A percentile compares a stretch with the other conserved stretches of the same genome.
Evolutionary conservation across 2,329 filamentous ascomycete genomes (phyloP).

Genomic region (Biscogniauxia marginata): DNA sequence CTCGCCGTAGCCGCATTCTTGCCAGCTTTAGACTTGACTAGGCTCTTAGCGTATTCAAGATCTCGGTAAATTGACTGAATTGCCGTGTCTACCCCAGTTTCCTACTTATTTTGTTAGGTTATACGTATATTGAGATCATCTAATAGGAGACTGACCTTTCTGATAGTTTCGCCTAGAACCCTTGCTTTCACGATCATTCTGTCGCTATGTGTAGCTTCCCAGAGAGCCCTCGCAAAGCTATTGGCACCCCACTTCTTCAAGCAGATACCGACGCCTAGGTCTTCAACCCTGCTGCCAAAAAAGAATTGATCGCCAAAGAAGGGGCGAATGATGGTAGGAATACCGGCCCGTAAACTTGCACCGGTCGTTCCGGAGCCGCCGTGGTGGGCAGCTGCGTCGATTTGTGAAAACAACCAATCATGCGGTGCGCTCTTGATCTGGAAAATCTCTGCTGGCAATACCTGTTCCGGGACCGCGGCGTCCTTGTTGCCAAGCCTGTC

Average conservation of each 20-base stretch:
- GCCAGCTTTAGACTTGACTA: conserved; percentile 67
- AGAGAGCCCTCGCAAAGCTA: conserved; percentile 80
- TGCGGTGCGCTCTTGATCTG: conserved; percentile 90
- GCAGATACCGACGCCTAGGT: conserved; percentile 87
- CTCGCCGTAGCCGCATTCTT: conserved; percentile 45
- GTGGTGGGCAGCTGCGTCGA: conserved; percentile 93
- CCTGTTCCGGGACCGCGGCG: conserved; percentile 58
- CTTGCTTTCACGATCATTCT: conserved; percentile 88
- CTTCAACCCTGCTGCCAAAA: conserved; percentile 85
- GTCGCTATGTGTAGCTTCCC: conserved; percentile 86
- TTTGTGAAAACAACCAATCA: conserved; percentile 92
- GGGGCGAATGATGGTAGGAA: conserved; percentile 91
- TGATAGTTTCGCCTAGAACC: conserved; percentile 80
- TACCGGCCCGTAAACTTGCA: conserved; percentile 83
- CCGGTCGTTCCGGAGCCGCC: conserved; percentile 94
- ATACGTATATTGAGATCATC: conserved; percentile 27
- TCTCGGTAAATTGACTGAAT: conserved; percentile 94
- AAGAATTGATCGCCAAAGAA: conserved; percentile 99
- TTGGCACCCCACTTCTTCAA: conserved; percentile 88
- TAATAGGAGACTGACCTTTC: conserved; percentile 59
- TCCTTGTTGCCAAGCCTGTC: conserved; percentile 56
- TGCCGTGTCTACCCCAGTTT: conserved; percentile 84
- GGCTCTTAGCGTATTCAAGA: conserved; percentile 83
- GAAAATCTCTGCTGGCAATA: conserved; percentile 75
- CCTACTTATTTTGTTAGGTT: conserved; percentile 49